A percentile compares a stretch with the other conserved stretches of the same genome.
Conservation (phyloP, 2,329 filamentous ascomycete genomes). For the Elsinoe fawcettii region DNA sequence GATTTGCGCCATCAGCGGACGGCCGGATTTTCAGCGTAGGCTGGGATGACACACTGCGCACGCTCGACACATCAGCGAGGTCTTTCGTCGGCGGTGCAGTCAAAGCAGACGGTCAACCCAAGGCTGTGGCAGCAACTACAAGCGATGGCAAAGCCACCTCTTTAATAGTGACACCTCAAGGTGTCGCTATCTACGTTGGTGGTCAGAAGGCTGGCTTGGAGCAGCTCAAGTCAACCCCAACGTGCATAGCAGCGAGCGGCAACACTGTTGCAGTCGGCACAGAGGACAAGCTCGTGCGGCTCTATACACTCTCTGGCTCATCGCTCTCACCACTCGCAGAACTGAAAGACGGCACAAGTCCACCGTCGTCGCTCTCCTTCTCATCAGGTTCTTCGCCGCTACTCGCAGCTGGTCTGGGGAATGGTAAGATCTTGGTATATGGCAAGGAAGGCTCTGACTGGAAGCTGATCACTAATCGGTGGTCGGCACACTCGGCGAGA, state of each 20-base stretch:
- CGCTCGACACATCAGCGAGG: constrained; percentile 64
- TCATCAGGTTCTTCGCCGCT: constrained; percentile 61
- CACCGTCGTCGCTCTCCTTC: constrained; percentile 75
- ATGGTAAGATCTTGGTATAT: constrained; percentile 84
- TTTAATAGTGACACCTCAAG: constrained; percentile 46
- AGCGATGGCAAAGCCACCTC: constrained; percentile 46
- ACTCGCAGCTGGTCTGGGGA: constrained; percentile 73
- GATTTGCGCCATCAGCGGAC: constrained; percentile 53
- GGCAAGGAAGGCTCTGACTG: constrained; percentile 45
- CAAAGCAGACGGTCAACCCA: constrained; percentile 72
- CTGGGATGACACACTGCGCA: constrained; percentile 88
- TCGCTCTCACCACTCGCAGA: constrained; percentile 45
- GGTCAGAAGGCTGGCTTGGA: constrained; percentile 39
- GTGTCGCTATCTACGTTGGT: constrained; percentile 53
- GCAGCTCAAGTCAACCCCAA: constrained; percentile 52
- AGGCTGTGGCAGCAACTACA: constrained; percentile 55
- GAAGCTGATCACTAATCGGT: constrained; percentile 70
- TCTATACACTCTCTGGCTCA: constrained; percentile 57
- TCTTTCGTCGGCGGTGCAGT: constrained; percentile 64
- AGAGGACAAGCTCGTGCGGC: constrained; percentile 63
- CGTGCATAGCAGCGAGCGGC: constrained; percentile 63
- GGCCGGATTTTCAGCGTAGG: constrained; percentile 69
- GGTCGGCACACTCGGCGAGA: constrained; percentile 63
- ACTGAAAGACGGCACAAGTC: constrained; percentile 60
- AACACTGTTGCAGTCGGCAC: constrained; percentile 67